A percentile compares a stretch with the other conserved stretches of the same genome.
These are phyloP conservation scores for Hypoxylon intermedium DNA, from an alignment of 495 filamentous ascomycete genomes.

Conservation along the genomic window DNA sequence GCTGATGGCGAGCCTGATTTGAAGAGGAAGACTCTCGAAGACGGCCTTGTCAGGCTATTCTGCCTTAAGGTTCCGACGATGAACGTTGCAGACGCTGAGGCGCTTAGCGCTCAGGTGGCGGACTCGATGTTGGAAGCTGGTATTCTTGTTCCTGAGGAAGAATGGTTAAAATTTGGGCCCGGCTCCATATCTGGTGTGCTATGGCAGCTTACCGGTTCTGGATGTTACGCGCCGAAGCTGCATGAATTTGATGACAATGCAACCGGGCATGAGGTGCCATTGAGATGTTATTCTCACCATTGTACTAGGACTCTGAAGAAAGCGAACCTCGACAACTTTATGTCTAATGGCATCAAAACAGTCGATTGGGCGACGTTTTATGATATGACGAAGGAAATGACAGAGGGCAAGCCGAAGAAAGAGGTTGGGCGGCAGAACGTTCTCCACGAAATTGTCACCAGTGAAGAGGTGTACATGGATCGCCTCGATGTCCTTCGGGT, in stretches of 20 bases:
- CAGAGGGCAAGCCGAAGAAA: conserved; percentile 74
- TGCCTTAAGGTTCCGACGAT: conserved; percentile 97
- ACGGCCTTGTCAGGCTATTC: conserved; percentile 88
- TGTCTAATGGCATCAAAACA: conserved; percentile 70
- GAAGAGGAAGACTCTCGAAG: conserved; percentile 78
- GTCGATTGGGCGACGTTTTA: conserved; percentile 95
- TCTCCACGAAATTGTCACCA: conserved; percentile 93
- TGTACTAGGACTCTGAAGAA: conserved; percentile 95
- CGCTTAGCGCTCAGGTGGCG: conserved; percentile 79
- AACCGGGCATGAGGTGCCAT: conserved; percentile 56
- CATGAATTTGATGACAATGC: conserved; percentile 70
- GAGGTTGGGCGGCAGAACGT: conserved; percentile 94
- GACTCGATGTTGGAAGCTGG: conserved; percentile 80
- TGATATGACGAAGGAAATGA: conserved; percentile 77
- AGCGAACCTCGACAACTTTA: conserved; percentile 77
- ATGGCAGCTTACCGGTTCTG: conserved; percentile 89
- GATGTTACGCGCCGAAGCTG: conserved; percentile 85
- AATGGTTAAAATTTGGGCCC: conserved; percentile 92
- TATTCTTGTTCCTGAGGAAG: conserved; percentile 85
- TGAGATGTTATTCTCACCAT: conserved; percentile 91
- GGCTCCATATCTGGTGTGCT: conserved; percentile 83
- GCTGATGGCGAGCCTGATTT: conserved; percentile 85
- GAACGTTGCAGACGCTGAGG: conserved; percentile 97
- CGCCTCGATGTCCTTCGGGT: conserved; percentile 82
- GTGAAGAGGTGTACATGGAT: conserved; percentile 88